These are phyloP conservation scores for Camillea tinctor DNA, from an alignment of 2,329 filamentous ascomycete genomes.

Conservation along the genomic window DNA sequence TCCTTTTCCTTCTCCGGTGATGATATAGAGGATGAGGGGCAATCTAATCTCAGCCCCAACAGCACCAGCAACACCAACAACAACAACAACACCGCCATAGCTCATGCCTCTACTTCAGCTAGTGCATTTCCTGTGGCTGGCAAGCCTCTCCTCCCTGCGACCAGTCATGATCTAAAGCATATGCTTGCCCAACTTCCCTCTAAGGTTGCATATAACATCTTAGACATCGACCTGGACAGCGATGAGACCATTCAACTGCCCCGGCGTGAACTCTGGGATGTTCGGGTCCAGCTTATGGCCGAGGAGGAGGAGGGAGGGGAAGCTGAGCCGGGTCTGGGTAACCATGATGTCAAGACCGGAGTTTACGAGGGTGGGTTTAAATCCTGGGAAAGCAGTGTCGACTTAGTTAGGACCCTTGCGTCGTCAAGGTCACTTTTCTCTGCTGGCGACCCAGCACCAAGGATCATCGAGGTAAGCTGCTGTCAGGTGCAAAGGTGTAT, in stretches of 20 bases:
- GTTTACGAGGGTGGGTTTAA: slow-evolving; percentile 88
- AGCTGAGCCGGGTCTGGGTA: slow-evolving; percentile 52
- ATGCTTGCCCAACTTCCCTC: slow-evolving; percentile 65
- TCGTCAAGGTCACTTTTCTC: slow-evolving; percentile 37
- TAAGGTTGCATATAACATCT: slow-evolving; percentile 67
- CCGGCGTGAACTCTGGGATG: slow-evolving; percentile 77
- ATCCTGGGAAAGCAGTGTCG: slow-evolving; percentile 84
- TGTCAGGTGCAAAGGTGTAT: not conserved
- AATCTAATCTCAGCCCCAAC: slow-evolving; percentile 26
- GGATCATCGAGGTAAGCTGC: slow-evolving; percentile 53
- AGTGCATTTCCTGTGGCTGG: slow-evolving; percentile 62
- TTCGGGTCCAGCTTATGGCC: slow-evolving; percentile 78
- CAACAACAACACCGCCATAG: slow-evolving; percentile 17
- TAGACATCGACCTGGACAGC: slow-evolving; percentile 61
- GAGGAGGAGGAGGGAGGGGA: slow-evolving; percentile 57
- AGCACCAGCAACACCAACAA: slow-evolving; percentile 11
- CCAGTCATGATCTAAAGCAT: slow-evolving; percentile 47
- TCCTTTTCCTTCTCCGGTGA: slow-evolving; percentile 63
- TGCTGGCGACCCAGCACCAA: slow-evolving; percentile 35
- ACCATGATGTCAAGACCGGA: slow-evolving; percentile 75
- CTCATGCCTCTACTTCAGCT: slow-evolving; percentile 28
- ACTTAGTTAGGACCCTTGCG: slow-evolving; percentile 69
- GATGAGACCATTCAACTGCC: slow-evolving; percentile 57
- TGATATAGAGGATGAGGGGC: slow-evolving; percentile 57
- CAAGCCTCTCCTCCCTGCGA: slow-evolving; percentile 57